phyloP scores from a whole-genome alignment of 164 flowering plant genomes.

The Vitis vinifera region DNA sequence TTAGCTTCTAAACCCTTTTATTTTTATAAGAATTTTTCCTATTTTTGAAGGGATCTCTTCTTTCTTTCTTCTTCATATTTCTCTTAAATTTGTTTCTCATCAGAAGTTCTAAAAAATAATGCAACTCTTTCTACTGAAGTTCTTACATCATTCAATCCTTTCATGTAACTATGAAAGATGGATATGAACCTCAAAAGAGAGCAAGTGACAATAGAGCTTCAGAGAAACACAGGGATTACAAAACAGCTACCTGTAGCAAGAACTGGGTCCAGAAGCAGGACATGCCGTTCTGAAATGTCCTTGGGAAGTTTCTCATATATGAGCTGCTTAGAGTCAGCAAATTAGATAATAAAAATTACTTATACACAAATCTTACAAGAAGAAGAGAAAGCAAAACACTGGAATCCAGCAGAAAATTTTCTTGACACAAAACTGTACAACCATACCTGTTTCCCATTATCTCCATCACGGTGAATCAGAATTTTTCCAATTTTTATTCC shows the following conservation, averaged over 20 bases:
- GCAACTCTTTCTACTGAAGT: too few species aligned
- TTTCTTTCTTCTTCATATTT: too few species aligned
- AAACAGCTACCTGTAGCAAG: constrained; percentile 80
- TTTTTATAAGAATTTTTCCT: neutral
- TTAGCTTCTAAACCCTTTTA: too few species aligned
- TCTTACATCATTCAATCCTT: too few species aligned
- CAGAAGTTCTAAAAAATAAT: too few species aligned
- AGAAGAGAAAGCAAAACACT: neutral
- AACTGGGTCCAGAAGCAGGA: constrained; percentile 92
- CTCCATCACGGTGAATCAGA: constrained; percentile 94
- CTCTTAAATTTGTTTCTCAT: too few species aligned
- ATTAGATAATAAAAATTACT: constrained; percentile 5
- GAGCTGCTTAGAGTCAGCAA: constrained; percentile 43
- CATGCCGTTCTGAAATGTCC: constrained; percentile 93
- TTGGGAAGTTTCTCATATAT: constrained; percentile 92
- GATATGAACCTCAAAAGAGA: neutral
- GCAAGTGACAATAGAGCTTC: neutral
- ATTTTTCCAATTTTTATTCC: constrained; percentile 98
- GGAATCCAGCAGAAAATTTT: neutral
- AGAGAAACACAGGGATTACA: neutral
- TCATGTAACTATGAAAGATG: neutral
- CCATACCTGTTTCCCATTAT: constrained; percentile 88
- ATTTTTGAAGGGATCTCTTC: too few species aligned
- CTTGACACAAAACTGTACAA: neutral
- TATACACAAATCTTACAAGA: neutral